These are phyloP conservation scores for Hyaloperonospora arabidopsidis DNA, from an alignment of 352 stramenopile genomes.

Conservation along the genomic window DNA sequence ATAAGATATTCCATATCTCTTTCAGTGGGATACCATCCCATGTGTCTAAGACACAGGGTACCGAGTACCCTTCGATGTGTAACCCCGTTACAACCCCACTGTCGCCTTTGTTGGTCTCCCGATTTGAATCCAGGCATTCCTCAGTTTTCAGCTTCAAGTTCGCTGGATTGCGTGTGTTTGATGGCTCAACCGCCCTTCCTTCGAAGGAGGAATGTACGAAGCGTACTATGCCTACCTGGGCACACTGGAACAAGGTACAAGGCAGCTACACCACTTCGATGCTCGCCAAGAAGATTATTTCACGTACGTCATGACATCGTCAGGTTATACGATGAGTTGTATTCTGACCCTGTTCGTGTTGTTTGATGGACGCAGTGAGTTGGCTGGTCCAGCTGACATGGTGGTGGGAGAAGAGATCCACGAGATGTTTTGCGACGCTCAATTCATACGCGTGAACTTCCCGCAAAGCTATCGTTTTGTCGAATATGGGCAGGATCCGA, in stretches of 20 bases:
- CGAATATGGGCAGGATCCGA: slow-evolving; percentile 41
- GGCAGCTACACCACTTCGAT: slow-evolving; percentile 68
- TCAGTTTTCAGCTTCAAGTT: slow-evolving; percentile 73
- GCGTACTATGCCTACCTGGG: slow-evolving; percentile 42
- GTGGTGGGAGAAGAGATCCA: slow-evolving; percentile 42
- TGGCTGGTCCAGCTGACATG: slow-evolving; percentile 30
- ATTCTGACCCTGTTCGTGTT: slow-evolving; percentile 5
- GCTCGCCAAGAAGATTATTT: slow-evolving; percentile 43
- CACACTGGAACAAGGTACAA: slow-evolving; percentile 34
- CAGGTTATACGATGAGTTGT: neutral
- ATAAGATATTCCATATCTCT: no score
- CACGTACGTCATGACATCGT: slow-evolving; percentile 21
- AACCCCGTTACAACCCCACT: no score
- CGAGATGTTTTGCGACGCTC: slow-evolving; percentile 62
- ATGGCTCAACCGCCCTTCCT: slow-evolving; percentile 29
- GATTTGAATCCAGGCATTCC: slow-evolving; percentile 72
- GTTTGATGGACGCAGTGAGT: slow-evolving; percentile 24
- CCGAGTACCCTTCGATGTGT: no score
- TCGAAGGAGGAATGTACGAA: slow-evolving; percentile 67
- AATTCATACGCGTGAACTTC: slow-evolving; percentile 43
- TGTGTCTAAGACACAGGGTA: no score
- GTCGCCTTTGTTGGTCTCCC: slow-evolving; percentile 62
- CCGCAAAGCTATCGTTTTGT: slow-evolving; percentile 57
- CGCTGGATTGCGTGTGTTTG: slow-evolving; percentile 62
- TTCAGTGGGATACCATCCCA: no score